These are phyloP conservation scores for Cyberlindnera suaveolens DNA, from an alignment of 805 yeast genomes.

Conservation along the genomic window DNA sequence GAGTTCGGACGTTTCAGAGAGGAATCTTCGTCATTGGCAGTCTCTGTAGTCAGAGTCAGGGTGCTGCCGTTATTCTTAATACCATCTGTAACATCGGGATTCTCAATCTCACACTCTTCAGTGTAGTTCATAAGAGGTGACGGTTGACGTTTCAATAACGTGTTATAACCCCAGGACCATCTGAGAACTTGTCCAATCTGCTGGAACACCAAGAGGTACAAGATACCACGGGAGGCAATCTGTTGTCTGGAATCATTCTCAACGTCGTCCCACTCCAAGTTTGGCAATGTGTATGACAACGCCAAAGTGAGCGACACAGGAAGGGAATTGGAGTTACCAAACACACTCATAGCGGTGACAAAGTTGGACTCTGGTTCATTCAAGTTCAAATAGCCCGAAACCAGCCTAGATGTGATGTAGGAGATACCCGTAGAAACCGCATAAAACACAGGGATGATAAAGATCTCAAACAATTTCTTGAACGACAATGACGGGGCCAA, in stretches of 20 bases:
- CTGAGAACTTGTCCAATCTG: slow-evolving; percentile 78
- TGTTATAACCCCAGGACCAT: slow-evolving; percentile 87
- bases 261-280: slow-evolving; percentile 68
- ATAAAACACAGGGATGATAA: slow-evolving; percentile 78
- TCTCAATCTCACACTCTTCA: slow-evolving; percentile 25
- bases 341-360: slow-evolving; percentile 94
- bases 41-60: neutral
- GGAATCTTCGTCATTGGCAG: neutral
- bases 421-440: slow-evolving; percentile 80
- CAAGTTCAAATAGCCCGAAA: slow-evolving; percentile 47
- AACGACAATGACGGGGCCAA: slow-evolving; percentile 62
- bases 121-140: neutral
- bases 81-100: slow-evolving; percentile 3
- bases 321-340: slow-evolving; percentile 90
- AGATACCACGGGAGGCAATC: slow-evolving; percentile 72
- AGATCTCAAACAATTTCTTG: slow-evolving; percentile 70
- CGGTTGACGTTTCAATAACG: slow-evolving; percentile 49
- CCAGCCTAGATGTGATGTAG: slow-evolving; percentile 50
- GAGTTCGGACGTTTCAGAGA: neutral
- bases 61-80: neutral
- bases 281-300: slow-evolving; percentile 68
- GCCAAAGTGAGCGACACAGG: slow-evolving; percentile 89
- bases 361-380: slow-evolving; percentile 78
- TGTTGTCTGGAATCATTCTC: slow-evolving; percentile 60
- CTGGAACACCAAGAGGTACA: slow-evolving; percentile 69